A percentile compares a stretch with the other conserved stretches of the same genome.
These are phyloP conservation scores for Nicotiana tabacum DNA, from an alignment of 257 asterid species.

Conservation along the genomic window DNA sequence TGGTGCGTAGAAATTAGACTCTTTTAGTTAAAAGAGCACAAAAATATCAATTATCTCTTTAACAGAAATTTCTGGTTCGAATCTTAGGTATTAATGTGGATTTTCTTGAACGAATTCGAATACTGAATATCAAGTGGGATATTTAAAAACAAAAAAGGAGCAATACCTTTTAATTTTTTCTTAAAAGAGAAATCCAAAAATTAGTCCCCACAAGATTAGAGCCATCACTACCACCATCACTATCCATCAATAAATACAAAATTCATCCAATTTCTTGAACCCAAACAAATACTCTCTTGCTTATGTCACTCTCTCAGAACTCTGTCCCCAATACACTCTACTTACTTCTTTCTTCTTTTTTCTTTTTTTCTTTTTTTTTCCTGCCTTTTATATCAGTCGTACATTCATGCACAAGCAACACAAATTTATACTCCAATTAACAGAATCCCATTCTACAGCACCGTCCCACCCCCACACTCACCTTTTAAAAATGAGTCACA, in stretches of 20 bases:
- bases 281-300: conserved; percentile 19
- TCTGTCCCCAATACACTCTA: conserved; percentile 23
- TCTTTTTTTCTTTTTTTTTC: conserved; percentile 5
- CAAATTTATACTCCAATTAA: conserved; percentile 17
- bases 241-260: conserved; percentile 10
- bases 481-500: background rate
- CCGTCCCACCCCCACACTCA: background rate
- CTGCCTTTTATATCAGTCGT: conserved; percentile 8
- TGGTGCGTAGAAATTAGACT: too few relatives aligned
- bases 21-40: too few relatives aligned
- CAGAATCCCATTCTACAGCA: conserved; percentile 1
- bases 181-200: conserved; percentile 14
- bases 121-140: too few relatives aligned
- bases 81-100: too few relatives aligned
- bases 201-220: conserved; percentile 20
- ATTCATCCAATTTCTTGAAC: conserved; percentile 16
- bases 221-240: conserved; percentile 41
- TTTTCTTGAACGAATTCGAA: too few relatives aligned
- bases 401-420: conserved; percentile 39
- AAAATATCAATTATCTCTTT: too few relatives aligned
- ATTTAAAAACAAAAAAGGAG: background rate
- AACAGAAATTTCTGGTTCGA: too few relatives aligned
- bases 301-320: conserved; percentile 40
- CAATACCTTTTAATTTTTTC: background rate
- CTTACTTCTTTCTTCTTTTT: background rate